phyloP scores from a whole-genome alignment of 1,139 yeast species.

The Scheffersomyces stambukii region DNA sequence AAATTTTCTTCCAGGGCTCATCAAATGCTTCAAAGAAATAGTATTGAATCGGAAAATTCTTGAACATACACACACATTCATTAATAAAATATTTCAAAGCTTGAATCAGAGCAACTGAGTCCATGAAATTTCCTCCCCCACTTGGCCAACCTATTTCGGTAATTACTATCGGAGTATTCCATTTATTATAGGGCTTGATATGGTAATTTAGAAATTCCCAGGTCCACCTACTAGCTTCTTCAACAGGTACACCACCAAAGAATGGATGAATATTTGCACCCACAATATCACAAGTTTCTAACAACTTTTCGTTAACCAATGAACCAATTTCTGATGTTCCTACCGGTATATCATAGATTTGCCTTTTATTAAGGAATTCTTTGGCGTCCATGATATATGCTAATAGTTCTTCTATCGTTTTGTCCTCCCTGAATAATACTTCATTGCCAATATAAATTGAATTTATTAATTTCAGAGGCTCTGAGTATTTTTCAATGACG shows the following conservation, averaged over 20 bases:
- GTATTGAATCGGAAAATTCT: slow-evolving; percentile 41
- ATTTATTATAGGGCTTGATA: slow-evolving; percentile 25
- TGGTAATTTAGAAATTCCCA: slow-evolving; percentile 45
- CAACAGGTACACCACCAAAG: slow-evolving; percentile 54
- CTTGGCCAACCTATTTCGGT: slow-evolving; percentile 76
- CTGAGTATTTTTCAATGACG: slow-evolving; percentile 43
- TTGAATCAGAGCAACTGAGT: slow-evolving; percentile 42
- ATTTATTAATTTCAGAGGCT: slow-evolving; percentile 35
- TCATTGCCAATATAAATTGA: slow-evolving; percentile 61
- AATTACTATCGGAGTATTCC: slow-evolving; percentile 35
- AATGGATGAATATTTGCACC: slow-evolving; percentile 72
- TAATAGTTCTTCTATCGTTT: slow-evolving; percentile 32
- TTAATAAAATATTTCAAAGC: slow-evolving; percentile 47
- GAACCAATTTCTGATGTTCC: slow-evolving; percentile 59
- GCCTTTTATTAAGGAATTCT: slow-evolving; percentile 27
- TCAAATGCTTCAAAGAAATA: slow-evolving; percentile 70
- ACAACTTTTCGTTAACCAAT: slow-evolving; percentile 26
- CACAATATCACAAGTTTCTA: slow-evolving; percentile 47
- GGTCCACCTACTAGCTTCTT: slow-evolving; percentile 52
- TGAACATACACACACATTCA: slow-evolving; percentile 50
- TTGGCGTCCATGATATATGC: slow-evolving; percentile 42
- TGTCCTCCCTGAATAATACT: slow-evolving; percentile 54
- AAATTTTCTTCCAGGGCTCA: slow-evolving; percentile 63
- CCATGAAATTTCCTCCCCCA: slow-evolving; percentile 47
- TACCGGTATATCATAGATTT: slow-evolving; percentile 38